Evolutionary conservation across 352 stramenopile species (phyloP), one percentile per base, ranked within the genome.

Genomic region (Pythium pyrilobum): DNA sequence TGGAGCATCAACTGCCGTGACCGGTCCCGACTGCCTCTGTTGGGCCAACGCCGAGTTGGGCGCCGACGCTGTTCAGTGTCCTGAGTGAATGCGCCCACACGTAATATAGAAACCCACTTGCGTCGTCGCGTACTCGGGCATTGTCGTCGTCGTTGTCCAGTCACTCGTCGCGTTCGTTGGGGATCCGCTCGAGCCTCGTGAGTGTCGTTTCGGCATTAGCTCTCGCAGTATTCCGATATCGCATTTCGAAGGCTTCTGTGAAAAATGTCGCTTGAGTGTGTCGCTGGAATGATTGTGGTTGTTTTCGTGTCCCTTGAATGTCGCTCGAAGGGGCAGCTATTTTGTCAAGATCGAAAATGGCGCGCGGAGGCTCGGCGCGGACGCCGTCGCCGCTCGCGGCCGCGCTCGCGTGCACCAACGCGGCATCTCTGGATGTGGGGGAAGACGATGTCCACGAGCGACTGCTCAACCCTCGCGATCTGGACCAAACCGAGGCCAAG

Each of bases 351-450:
- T 10, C 36, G 12, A 38, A 31, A 28, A 60, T 60, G 52, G 34
- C 42, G 10, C 52, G 42, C 21, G 34, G 40, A 25, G 32, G 33
- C 18, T 12, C 20, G 9, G 5, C 4, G n/a, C 21, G 3, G 20
- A 12, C 56, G 41, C 25, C 57, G 51, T 66, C 57, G 18, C 57
- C 57, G 44, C 44, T 66, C 7, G 57, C 57, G 32, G 50, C 57
- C 13, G 57, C 57, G 29, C 44, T 66, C 13, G 37, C 50, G 4
- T 66, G 57, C 27, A 29, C 38, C n/a, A 60, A 11, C 18, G 21
- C 37, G 2, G 18, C 34, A 1, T 20, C 29, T 11, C 4, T 33
- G 2, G 49, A 33, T n/a, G 37, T 23, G 1, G 37, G 23, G 5
- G 24, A 46, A 13, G 51, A 60, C 37, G 57, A 66, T 20, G 50